Evolutionary conservation across 306 rosid genomes (phyloP).

Genomic region (Pyrus bretschneideri): DNA sequence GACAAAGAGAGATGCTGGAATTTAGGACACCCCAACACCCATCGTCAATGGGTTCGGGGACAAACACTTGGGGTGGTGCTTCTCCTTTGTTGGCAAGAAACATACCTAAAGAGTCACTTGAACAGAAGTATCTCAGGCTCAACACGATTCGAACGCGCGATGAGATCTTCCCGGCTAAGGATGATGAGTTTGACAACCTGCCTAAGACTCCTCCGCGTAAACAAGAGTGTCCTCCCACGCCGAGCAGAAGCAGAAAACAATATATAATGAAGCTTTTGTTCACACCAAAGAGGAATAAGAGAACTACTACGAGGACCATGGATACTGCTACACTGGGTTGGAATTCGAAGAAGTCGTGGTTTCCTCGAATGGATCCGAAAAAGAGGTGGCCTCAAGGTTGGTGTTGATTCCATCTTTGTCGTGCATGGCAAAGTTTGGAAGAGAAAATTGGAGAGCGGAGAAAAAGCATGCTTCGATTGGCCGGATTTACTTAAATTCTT

Average conservation of each 20-base stretch:
- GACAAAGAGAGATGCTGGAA: conserved; percentile 24
- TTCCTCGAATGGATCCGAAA: conserved; percentile 41
- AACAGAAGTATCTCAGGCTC: conserved; percentile 45
- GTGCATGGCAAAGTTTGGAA: background rate
- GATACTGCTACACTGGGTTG: conserved; percentile 14
- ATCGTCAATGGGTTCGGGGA: conserved; percentile 27
- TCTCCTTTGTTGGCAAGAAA: conserved; percentile 77
- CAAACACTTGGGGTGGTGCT: conserved; percentile 76
- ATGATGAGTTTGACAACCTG: background rate
- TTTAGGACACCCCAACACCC: conserved; percentile 83
- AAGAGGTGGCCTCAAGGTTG: conserved; percentile 79
- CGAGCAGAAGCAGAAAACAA: conserved; percentile 4
- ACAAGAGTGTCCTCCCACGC: background rate
- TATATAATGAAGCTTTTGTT: conserved; percentile 19
- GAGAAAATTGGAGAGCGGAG: background rate
- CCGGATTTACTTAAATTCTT: background rate
- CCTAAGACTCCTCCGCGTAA: conserved; percentile 5
- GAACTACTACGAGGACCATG: background rate
- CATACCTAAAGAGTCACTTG: conserved; percentile 60
- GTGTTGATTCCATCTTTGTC: conserved; percentile 25
- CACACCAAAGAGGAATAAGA: conserved; percentile 26
- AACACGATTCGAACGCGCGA: conserved; percentile 27
- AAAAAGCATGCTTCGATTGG: background rate
- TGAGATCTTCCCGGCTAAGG: conserved; percentile 36
- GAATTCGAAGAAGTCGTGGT: conserved; percentile 23